Base-by-base conservation (phyloP, 2,329 filamentous ascomycete genomes). In the Pseudocercospora crystallina region DNA sequence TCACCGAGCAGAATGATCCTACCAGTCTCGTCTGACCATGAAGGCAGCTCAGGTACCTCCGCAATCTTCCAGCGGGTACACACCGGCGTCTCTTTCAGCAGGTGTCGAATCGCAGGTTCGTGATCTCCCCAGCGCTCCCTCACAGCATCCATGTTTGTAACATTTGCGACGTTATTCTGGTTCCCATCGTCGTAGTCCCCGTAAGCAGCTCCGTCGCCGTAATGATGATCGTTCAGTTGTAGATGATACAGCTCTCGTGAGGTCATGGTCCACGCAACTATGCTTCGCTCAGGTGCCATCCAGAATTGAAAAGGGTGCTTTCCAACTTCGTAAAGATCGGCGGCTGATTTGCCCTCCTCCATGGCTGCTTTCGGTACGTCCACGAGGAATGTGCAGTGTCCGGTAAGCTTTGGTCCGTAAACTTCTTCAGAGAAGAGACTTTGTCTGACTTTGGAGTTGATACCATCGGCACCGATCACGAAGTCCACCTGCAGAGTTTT, bases 181-280 rank as follows among this genome's bases (percentile, higher is more conserved):
- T 40, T 31, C 26, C 20, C 31, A 3, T 51, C 42, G 10, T 5
- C 29, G 4, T 26, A 14, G 17, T 42, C 26, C 12, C 33, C 39
- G 33, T 52, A 52, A 3, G 38, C 34, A 10, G 34, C 8, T 5
- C 39, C 43, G n/a, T 46, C 15, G 1, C 38, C 43, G 31, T 52
- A 47, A 1, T 15, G 29, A 15, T 52, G 49, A 29, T 52, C 49
- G 38, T 47, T 52, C 42, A 52, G 29, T 20, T 52, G 49, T 15
- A 52, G 11, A 39, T 52, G 49, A 26, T 47, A 52, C 14, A 36
- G 43, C 34, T 38, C 13, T 15, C 47, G 44, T 10, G 31, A 29
- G 1, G 43, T 52, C 49, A 52, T 52, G 13, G 49, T 52, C 49
- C 49, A 52, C 5, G 36, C 49, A 7, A 52, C 39, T 14, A 52